Conservation (phyloP, 2,329 filamentous ascomycete genomes). For the Nemania abortiva region DNA sequence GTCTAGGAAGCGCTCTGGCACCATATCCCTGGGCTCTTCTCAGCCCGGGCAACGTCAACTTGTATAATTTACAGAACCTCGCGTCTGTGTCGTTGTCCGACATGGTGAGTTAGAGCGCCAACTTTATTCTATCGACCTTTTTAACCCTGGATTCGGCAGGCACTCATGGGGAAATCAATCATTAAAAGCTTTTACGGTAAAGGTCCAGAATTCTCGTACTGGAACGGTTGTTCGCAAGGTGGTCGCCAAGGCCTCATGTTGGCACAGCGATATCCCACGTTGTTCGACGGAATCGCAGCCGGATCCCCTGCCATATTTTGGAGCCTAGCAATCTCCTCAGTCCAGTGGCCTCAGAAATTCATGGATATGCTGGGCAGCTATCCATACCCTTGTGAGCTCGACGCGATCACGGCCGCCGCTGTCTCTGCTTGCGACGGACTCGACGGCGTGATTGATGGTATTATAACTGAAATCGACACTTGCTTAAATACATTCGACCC, state of each 20-base stretch:
- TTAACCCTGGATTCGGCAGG: slow-evolving; percentile 32
- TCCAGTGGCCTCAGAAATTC: background rate
- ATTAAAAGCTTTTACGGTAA: slow-evolving; percentile 57
- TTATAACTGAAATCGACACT: slow-evolving; percentile 53
- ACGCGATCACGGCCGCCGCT: background rate
- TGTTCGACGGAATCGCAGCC: slow-evolving; percentile 64
- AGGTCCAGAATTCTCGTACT: slow-evolving; percentile 58
- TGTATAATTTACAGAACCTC: background rate
- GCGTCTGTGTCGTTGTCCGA: background rate
- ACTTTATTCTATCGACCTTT: background rate
- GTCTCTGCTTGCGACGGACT: slow-evolving; percentile 52
- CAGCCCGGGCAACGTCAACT: background rate
- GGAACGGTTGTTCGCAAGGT: slow-evolving; percentile 64
- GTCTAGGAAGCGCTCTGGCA: background rate
- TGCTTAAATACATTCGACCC: slow-evolving; percentile 47
- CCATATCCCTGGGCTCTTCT: background rate
- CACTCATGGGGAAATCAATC: slow-evolving; percentile 58
- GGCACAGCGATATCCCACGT: slow-evolving; percentile 60
- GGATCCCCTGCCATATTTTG: slow-evolving; percentile 39
- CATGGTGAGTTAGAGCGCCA: background rate
- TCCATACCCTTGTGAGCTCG: background rate
- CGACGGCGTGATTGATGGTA: slow-evolving; percentile 56
- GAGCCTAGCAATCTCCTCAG: background rate
- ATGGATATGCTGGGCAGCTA: background rate
- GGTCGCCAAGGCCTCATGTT: slow-evolving; percentile 63